These are phyloP conservation scores for Epicoccum nigrum DNA, from an alignment of 2,329 filamentous ascomycete species.

Conservation along the genomic window DNA sequence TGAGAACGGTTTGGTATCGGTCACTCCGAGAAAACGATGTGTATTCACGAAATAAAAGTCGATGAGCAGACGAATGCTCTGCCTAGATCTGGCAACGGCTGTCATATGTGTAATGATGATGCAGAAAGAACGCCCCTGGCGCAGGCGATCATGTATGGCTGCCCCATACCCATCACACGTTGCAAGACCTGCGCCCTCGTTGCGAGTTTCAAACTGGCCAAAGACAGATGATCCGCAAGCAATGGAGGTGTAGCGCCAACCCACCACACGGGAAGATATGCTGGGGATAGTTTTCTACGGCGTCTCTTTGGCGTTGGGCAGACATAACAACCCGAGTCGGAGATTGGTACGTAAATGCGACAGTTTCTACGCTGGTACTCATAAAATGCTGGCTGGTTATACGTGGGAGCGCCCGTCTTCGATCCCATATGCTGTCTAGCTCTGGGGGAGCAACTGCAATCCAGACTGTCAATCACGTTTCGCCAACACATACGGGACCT, in stretches of 20 bases:
- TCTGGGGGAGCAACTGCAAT: no score
- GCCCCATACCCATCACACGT: constrained; percentile 3
- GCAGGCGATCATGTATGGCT: constrained; percentile 2
- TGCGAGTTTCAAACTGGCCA: neutral
- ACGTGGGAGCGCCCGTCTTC: no score
- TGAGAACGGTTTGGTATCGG: constrained; percentile 5
- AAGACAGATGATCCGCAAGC: neutral
- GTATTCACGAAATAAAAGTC: neutral
- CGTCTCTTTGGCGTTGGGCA: no score
- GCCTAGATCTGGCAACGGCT: neutral
- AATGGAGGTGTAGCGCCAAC: neutral
- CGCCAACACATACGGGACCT: no score
- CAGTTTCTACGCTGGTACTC: no score
- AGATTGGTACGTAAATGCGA: neutral
- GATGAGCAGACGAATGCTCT: no score
- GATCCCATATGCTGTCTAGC: no score
- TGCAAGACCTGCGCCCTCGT: neutral
- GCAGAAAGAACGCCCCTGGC: constrained; percentile 10
- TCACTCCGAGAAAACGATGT: constrained; percentile 5
- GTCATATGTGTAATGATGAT: constrained; percentile 5
- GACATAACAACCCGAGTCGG: no score
- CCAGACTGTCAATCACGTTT: no score
- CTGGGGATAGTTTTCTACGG: no score
- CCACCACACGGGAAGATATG: no score
- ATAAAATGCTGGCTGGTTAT: no score